Percentiles rank a stretch among this genome's conserved stretches.
These are phyloP conservation scores for Aspergillus aculeatus DNA, from an alignment of 2,329 filamentous ascomycete genomes.

Conservation along the genomic window DNA sequence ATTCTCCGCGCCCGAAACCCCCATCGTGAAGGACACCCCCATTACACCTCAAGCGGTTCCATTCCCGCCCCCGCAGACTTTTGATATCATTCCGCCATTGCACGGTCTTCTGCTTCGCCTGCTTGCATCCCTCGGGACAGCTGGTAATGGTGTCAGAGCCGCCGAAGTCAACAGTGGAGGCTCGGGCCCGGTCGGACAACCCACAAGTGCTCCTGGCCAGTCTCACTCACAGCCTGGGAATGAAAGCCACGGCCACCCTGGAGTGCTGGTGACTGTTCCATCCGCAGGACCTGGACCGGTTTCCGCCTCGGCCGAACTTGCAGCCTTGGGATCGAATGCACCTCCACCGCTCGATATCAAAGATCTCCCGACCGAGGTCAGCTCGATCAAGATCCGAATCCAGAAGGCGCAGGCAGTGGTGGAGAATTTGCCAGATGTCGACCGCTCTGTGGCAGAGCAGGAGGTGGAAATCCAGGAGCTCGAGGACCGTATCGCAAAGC, in stretches of 20 bases:
- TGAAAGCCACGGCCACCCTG: conserved; percentile 26
- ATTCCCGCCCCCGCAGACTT: conserved; percentile 73
- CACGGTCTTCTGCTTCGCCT: conserved; percentile 75
- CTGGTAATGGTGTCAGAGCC: conserved; percentile 32
- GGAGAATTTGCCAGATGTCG: conserved; percentile 44
- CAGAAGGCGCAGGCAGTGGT: conserved; percentile 66
- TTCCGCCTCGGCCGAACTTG: conserved; percentile 22
- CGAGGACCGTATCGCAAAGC: conserved; percentile 38
- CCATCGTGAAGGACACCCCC: conserved; percentile 28
- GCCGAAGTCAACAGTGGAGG: conserved; percentile 26
- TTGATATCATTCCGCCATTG: conserved; percentile 82
- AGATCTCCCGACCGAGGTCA: conserved; percentile 75
- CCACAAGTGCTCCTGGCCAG: conserved; percentile 11
- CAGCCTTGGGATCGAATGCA: conserved; percentile 26
- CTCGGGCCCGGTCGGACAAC: conserved; percentile 19
- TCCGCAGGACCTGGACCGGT: conserved; percentile 31
- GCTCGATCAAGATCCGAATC: conserved; percentile 77
- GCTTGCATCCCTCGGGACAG: conserved; percentile 50
- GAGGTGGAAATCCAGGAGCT: conserved; percentile 45
- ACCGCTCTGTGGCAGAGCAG: conserved; percentile 45
- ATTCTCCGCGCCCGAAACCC: conserved; percentile 36
- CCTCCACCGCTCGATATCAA: conserved; percentile 62
- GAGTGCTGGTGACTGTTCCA: conserved; percentile 27
- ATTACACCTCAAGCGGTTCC: conserved; percentile 51
- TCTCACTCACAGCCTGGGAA: conserved; percentile 26